Percentiles rank a stretch among this genome's conserved stretches.
Evolutionary conservation across 2,329 filamentous ascomycete genomes (phyloP).

Genomic region (Thelonectria olida): DNA sequence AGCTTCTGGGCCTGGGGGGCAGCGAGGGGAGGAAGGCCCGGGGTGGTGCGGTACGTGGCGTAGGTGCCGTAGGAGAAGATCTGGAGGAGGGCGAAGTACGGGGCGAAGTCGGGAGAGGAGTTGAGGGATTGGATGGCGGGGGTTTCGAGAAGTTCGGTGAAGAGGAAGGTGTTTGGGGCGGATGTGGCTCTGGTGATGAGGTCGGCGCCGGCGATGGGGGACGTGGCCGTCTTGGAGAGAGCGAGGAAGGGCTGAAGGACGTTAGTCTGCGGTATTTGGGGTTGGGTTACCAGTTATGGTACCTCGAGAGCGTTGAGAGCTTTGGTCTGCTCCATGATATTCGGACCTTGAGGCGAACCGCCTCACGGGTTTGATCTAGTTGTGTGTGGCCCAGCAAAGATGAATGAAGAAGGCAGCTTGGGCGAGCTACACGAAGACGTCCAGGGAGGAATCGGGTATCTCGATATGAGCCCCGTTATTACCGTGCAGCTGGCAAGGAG

Average conservation of each 20-base stretch:
- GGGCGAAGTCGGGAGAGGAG: constrained; percentile 65
- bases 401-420: not conserved
- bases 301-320: constrained; percentile 73
- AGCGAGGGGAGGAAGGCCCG: constrained; percentile 74
- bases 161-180: constrained; percentile 89
- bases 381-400: constrained; percentile 6
- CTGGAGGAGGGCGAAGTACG: constrained; percentile 77
- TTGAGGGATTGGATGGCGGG: constrained; percentile 80
- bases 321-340: constrained; percentile 77
- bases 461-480: not conserved
- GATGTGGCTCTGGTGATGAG: constrained; percentile 89
- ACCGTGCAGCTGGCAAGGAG: not conserved
- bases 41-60: constrained; percentile 68
- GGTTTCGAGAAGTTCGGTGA: constrained; percentile 88
- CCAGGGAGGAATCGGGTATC: not conserved
- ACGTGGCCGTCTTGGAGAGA: constrained; percentile 85
- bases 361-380: constrained; percentile 26
- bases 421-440: not conserved
- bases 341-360: constrained; percentile 33
- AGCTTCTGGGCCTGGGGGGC: constrained; percentile 83
- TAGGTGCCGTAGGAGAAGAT: constrained; percentile 96
- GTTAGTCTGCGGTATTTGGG: not conserved
- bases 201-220: constrained; percentile 84
- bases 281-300: constrained; percentile 1
- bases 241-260: constrained; percentile 82